phyloP scores from a whole-genome alignment of 1,284 basidiomycete species.

The Ganoderma boninense region DNA sequence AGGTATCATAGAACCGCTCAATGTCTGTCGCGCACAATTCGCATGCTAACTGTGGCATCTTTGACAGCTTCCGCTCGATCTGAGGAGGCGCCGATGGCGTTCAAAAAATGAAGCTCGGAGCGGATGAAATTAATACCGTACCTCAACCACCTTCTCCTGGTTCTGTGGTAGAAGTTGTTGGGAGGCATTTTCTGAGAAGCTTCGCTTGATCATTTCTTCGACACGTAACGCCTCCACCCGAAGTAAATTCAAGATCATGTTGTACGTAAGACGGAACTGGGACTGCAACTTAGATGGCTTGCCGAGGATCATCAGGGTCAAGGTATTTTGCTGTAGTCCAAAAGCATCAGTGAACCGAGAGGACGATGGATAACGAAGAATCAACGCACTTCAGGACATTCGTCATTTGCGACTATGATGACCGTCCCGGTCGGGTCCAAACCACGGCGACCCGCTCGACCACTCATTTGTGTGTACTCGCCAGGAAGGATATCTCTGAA shows the following conservation, averaged over 20 bases:
- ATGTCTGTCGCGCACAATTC: slow-evolving; percentile 77
- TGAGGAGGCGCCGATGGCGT: slow-evolving; percentile 41
- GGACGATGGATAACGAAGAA: slow-evolving; percentile 1
- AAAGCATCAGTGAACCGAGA: slow-evolving; percentile 9
- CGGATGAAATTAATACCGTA: slow-evolving; percentile 38
- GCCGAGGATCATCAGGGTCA: slow-evolving; percentile 94
- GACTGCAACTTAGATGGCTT: slow-evolving; percentile 92
- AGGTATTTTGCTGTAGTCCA: slow-evolving; percentile 66
- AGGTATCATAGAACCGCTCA: slow-evolving; percentile 81
- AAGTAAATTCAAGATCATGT: slow-evolving; percentile 98
- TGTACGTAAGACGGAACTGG: slow-evolving; percentile 98
- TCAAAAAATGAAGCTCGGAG: neutral
- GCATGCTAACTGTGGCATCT: slow-evolving; percentile 76
- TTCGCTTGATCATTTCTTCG: slow-evolving; percentile 99
- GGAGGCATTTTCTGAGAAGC: slow-evolving; percentile 97
- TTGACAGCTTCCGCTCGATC: slow-evolving; percentile 79
- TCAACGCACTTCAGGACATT: slow-evolving; percentile 81
- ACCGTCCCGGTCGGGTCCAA: slow-evolving; percentile 97
- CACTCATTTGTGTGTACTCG: slow-evolving; percentile 99
- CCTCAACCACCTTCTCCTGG: slow-evolving; percentile 86
- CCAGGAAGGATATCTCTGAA: slow-evolving; percentile 93
- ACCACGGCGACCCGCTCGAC: slow-evolving; percentile 95
- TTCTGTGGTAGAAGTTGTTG: slow-evolving; percentile 94
- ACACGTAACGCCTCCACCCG: slow-evolving; percentile 96
- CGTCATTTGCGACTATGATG: slow-evolving; percentile 87